Conservation (phyloP, 73 alveolate species). For the Paramecium primaurelia region DNA sequence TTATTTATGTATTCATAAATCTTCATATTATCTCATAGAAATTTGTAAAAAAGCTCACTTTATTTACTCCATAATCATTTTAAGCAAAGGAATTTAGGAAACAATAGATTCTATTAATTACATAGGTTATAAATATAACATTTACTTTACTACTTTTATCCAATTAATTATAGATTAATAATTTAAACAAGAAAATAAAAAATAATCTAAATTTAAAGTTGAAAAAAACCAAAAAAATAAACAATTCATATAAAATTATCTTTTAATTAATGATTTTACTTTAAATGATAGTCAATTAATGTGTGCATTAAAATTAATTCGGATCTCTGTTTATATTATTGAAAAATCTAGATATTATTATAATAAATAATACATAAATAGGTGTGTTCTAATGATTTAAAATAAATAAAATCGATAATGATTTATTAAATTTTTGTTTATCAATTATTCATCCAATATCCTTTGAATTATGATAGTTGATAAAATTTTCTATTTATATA, state of each 20-base stretch:
- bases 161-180: not conserved
- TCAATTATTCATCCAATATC: not conserved
- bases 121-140: not conserved
- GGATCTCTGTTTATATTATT: no score
- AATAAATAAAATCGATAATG: not conserved
- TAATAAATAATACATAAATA: no score
- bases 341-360: no score
- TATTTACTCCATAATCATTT: not conserved
- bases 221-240: not conserved
- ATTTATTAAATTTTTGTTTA: no score
- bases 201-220: not conserved
- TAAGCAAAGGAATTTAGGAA: not conserved
- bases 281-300: not conserved
- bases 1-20: not conserved
- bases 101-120: not conserved
- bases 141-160: not conserved
- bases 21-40: not conserved
- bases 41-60: not conserved
- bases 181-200: not conserved
- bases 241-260: not conserved
- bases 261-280: not conserved
- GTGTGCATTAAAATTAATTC: not conserved
- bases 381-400: not conserved
- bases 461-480: no score
- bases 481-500: not conserved